A percentile compares a stretch with the other conserved stretches of the same genome.
Evolutionary conservation across 2,329 filamentous ascomycete species (phyloP).

Genomic region (Fusarium brevicatenulatum): DNA sequence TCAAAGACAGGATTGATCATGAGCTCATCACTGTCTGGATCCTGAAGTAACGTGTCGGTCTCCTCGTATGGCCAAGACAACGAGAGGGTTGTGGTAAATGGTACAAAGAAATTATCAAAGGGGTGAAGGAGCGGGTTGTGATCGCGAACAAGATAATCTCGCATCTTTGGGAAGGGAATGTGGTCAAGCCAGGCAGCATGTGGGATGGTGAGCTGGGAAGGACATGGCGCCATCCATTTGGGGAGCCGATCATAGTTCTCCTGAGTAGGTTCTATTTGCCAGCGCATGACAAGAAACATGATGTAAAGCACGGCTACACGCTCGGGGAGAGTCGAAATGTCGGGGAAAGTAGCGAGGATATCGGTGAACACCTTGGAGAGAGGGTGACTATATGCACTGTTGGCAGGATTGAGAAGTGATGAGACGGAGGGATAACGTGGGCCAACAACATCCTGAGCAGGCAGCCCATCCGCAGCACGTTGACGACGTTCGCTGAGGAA

Average conservation of each 20-base stretch:
- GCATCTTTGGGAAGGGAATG: constrained; percentile 81
- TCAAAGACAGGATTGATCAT: constrained; percentile 90
- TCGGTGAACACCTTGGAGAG: constrained; percentile 88
- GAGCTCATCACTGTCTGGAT: constrained; percentile 69
- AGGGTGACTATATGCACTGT: constrained; percentile 73
- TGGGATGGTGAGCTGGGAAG: constrained; percentile 70
- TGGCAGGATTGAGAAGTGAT: constrained; percentile 77
- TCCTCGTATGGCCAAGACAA: constrained; percentile 88
- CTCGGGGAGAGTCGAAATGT: constrained; percentile 81
- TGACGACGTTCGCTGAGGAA: constrained; percentile 77
- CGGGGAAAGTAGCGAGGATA: constrained; percentile 84
- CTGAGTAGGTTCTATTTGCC: constrained; percentile 81
- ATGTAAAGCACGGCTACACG: constrained; percentile 83
- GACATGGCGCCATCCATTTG: constrained; percentile 74
- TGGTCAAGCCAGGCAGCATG: constrained; percentile 89
- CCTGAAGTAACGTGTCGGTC: constrained; percentile 72
- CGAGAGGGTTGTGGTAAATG: constrained; percentile 78
- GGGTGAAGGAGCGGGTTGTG: constrained; percentile 63
- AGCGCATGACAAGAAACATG: constrained; percentile 89
- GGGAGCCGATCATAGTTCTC: constrained; percentile 85
- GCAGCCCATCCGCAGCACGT: constrained; percentile 71
- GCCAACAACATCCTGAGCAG: constrained; percentile 73
- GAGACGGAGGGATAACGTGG: constrained; percentile 84
- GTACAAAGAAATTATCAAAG: constrained; percentile 86
- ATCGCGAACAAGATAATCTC: constrained; percentile 69